A percentile compares a stretch with the other conserved stretches of the same genome.
Evolutionary conservation across 805 yeast genomes (phyloP).

Genomic region (Kodamaea kaohsiungensis): DNA sequence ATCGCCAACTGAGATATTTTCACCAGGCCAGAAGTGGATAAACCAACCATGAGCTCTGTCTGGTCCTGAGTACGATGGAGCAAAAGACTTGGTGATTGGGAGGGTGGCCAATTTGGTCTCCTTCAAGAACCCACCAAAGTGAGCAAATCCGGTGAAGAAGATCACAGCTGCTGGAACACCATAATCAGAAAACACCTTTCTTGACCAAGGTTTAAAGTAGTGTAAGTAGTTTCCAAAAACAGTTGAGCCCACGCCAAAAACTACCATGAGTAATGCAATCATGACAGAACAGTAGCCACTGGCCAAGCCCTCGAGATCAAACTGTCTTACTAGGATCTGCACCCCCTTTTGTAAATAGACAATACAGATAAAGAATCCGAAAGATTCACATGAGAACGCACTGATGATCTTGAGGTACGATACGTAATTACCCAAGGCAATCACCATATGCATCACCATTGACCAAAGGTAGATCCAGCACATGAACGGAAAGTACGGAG

Average conservation of each 20-base stretch:
- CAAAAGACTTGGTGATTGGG: slow-evolving; percentile 71
- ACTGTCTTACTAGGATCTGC: slow-evolving; percentile 75
- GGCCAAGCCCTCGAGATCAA: slow-evolving; percentile 37
- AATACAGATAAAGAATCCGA: slow-evolving; percentile 87
- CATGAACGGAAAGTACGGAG: slow-evolving; percentile 84
- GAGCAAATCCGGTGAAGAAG: slow-evolving; percentile 91
- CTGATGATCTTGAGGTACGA: slow-evolving; percentile 71
- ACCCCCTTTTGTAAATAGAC: slow-evolving; percentile 91
- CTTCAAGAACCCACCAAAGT: slow-evolving; percentile 79
- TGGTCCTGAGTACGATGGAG: slow-evolving; percentile 56
- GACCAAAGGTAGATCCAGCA: slow-evolving; percentile 95
- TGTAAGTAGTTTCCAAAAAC: slow-evolving; percentile 62
- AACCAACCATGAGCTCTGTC: slow-evolving; percentile 68
- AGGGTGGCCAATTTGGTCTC: slow-evolving; percentile 58
- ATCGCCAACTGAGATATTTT: slow-evolving; percentile 62
- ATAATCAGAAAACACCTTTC: slow-evolving; percentile 82
- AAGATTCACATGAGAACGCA: slow-evolving; percentile 84
- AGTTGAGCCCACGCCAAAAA: slow-evolving; percentile 67
- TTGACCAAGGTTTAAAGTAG: slow-evolving; percentile 55
- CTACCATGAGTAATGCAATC: slow-evolving; percentile 70
- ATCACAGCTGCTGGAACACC: slow-evolving; percentile 81
- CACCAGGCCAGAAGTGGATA: slow-evolving; percentile 66
- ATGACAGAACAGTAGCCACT: slow-evolving; percentile 75
- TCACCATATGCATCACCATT: slow-evolving; percentile 71
- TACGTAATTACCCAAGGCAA: slow-evolving; percentile 71